These are phyloP conservation scores for Fusarium pseudocircinatum DNA, from an alignment of 2,329 filamentous ascomycete genomes.

Conservation along the genomic window DNA sequence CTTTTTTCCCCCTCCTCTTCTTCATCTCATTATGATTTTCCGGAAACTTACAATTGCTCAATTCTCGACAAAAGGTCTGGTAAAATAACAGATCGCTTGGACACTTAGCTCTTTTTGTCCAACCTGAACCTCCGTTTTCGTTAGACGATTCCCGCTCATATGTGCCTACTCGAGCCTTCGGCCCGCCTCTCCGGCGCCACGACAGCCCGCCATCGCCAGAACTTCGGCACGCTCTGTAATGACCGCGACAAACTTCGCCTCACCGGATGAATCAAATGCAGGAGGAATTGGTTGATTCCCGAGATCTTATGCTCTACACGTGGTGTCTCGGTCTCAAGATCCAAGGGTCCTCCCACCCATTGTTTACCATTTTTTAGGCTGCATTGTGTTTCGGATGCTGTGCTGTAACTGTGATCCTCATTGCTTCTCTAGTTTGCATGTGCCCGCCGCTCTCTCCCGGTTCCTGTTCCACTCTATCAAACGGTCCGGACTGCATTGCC, in stretches of 20 bases:
- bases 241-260: constrained; percentile 5
- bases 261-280: constrained; percentile 18
- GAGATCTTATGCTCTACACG: constrained; percentile 26
- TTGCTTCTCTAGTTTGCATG: background rate
- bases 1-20: constrained; percentile 10
- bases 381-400: constrained; percentile 15
- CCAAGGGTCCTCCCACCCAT: constrained; percentile 2
- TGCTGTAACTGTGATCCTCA: constrained; percentile 6
- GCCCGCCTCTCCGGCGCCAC: constrained; percentile 49
- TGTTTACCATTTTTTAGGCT: background rate
- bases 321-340: constrained; percentile 26
- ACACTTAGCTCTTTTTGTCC: constrained; percentile 26
- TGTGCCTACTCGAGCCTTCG: constrained; percentile 43
- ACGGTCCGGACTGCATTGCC: constrained; percentile 24
- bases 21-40: constrained; percentile 7
- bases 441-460: background rate
- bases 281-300: constrained; percentile 6
- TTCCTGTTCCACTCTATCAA: constrained; percentile 20
- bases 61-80: background rate
- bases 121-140: constrained; percentile 25
- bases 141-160: constrained; percentile 40
- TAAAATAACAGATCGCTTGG: background rate
- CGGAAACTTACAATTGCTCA: background rate
- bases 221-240: constrained; percentile 33
- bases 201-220: constrained; percentile 42